Percentiles rank a stretch among this genome's conserved stretches.
phyloP scores from a whole-genome alignment of 1,139 yeast genomes.

The Suhomyces panamericanus region DNA sequence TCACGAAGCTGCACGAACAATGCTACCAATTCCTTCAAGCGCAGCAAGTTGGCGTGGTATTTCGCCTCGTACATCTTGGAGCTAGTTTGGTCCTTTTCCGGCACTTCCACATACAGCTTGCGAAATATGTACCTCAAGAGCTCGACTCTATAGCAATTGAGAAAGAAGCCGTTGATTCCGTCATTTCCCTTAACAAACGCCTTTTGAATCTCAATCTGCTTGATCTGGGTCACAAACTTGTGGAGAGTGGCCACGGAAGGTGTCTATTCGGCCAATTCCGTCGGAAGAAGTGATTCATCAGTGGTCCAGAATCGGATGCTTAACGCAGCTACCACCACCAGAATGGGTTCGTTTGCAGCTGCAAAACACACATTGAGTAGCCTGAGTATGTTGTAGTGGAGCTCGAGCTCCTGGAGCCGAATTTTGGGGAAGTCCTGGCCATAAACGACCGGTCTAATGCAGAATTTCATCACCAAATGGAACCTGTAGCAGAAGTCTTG shows the following conservation, averaged over 20 bases:
- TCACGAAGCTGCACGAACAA: slow-evolving; percentile 13
- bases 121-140: slow-evolving; percentile 12
- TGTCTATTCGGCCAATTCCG: background rate
- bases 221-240: slow-evolving; percentile 2
- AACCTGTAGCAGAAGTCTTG: slow-evolving; percentile 10
- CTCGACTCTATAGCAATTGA: slow-evolving; percentile 15
- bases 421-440: background rate
- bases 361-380: slow-evolving; percentile 11
- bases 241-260: slow-evolving; percentile 2
- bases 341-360: background rate
- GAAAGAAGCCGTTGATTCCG: slow-evolving; percentile 13
- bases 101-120: slow-evolving; percentile 5
- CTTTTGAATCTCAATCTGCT: slow-evolving; percentile 2
- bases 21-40: slow-evolving; percentile 10
- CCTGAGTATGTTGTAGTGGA: slow-evolving; percentile 9
- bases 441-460: slow-evolving; percentile 3
- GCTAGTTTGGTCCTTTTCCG: background rate
- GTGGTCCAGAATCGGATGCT: slow-evolving; percentile 3
- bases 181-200: slow-evolving; percentile 5
- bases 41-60: slow-evolving; percentile 5
- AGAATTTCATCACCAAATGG: slow-evolving; percentile 6
- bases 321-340: slow-evolving; percentile 1
- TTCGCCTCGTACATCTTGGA: slow-evolving; percentile 3
- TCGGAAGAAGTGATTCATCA: background rate
- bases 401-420: slow-evolving; percentile 6